Evolutionary conservation across 192 early-diverging fungal genomes (phyloP).

Genomic region (Mortierella claussenii): DNA sequence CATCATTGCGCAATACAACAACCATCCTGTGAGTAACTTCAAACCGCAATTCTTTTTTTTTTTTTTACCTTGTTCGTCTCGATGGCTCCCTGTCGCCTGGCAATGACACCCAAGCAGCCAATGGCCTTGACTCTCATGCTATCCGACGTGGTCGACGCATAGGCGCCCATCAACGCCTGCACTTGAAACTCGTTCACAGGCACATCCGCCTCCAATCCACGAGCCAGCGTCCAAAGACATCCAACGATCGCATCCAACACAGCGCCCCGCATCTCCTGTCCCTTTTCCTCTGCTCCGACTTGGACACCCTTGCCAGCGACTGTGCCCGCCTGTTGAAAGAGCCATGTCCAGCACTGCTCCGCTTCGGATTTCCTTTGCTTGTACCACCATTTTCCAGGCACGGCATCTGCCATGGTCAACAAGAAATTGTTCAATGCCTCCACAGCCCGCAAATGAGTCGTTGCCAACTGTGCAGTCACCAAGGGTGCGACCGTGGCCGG

Average conservation of each 20-base stretch:
- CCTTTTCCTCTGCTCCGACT: slow-evolving; percentile 59
- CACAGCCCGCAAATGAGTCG: slow-evolving; percentile 73
- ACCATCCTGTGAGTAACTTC: neutral
- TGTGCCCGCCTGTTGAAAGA: slow-evolving; percentile 67
- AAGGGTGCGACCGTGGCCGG: slow-evolving; percentile 36
- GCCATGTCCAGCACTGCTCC: slow-evolving; percentile 64
- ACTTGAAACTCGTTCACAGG: slow-evolving; percentile 57
- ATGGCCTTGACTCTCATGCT: slow-evolving; percentile 74
- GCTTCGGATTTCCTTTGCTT: slow-evolving; percentile 56
- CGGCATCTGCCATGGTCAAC: slow-evolving; percentile 73
- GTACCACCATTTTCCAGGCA: slow-evolving; percentile 74
- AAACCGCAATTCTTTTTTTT: neutral
- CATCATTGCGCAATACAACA: slow-evolving; percentile 11
- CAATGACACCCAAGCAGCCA: slow-evolving; percentile 80
- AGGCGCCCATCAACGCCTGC: slow-evolving; percentile 56
- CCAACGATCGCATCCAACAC: slow-evolving; percentile 75
- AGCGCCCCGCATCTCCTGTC: slow-evolving; percentile 62
- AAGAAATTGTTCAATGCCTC: slow-evolving; percentile 83
- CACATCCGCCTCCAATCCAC: slow-evolving; percentile 69
- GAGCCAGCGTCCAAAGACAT: slow-evolving; percentile 82
- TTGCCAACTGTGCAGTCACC: slow-evolving; percentile 63
- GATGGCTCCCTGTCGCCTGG: slow-evolving; percentile 73
- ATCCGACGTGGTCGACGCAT: slow-evolving; percentile 52
- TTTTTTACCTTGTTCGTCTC: slow-evolving; percentile 69
- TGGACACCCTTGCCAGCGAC: slow-evolving; percentile 61